Base-by-base conservation (phyloP, 768 basidiomycete genomes). In the Lactifluus pinguis region DNA sequence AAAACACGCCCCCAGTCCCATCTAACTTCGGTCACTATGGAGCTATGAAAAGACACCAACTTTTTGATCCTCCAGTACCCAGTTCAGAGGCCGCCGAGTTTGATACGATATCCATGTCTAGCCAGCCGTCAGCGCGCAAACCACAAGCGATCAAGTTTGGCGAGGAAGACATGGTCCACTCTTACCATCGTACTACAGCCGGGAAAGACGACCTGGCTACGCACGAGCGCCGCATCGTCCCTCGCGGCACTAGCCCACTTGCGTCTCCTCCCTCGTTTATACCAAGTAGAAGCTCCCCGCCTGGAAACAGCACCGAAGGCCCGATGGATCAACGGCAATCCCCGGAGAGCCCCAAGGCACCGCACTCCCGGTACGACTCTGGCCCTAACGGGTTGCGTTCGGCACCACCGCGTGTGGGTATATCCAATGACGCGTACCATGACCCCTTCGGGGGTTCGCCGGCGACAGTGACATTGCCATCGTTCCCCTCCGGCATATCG, bases 11-110 rank as follows among this genome's bases (percentile, higher is more conserved):
- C 21, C 13, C 39, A 17, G 36, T 49, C 29, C 19, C 29, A 10
- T 7, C 29, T 14, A 47, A 50, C 8, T 4, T 42, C 36, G 14
- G 8, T 36, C 55, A 60, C 42, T 64, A 64, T 51, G 59, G 72
- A 74, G 7, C 83, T 83, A 68, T 95, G 66, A 80, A 83, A 64
- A 79, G 94, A 21, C 92, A 92, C 69, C 87, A 94, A 66, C 78
- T 98, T 6, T 94, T 92, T 69, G 95, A 98, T 69, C 82, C 86
- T 11, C 95, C 95, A 3, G 81, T 97, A 69, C 87, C 89, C 17
- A 63, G 32, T 34, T 53, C 55, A 29, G 53, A 55, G 15, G 29
- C 13, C n/a, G 74, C 78, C 62, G 69, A 72, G 34, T 72, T 74
- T 32, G 79, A 82, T 29, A 72, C 75, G 3, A 73, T 75, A 11